Evolutionary conservation across 371 early-diverging fungal genomes (phyloP), one percentile per base, ranked within the genome.

Genomic region (Quaeritorhiza haematococci): DNA sequence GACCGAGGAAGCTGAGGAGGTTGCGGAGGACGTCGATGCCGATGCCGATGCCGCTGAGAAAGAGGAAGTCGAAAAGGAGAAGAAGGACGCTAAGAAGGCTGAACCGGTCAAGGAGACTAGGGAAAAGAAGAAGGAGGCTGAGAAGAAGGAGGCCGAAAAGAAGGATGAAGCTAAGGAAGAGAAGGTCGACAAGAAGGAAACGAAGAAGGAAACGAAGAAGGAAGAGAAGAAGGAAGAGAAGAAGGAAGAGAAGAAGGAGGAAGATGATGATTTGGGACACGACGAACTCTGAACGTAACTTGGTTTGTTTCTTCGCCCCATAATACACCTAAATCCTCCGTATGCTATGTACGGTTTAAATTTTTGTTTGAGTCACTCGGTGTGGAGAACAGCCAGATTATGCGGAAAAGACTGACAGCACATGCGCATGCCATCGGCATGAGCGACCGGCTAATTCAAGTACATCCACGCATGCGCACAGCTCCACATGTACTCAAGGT

Each of bases 11-110:
- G 46, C 10, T 21, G 26, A 19, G 8, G 26, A 24, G 46, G 46
- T 21, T 17, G 46, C 10, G 8, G 46, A 46, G 49, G 33, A 61
- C 10, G 72, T 65, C 43, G 72, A 53, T 23, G 59, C 58, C 49
- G 64, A 66, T 38, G 56, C 53, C 10, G 49, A 38, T 46, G 47
- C 49, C 52, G 35, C 38, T 2, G 56, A 56, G 19, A 58, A 21
- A 27, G 49, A 55, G 46, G 54, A 34, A 45, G 34, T 13, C 21
- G 34, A 54, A 53, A 54, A 8, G 3, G 53, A 33, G 4, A 34
- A 26, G 34, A 34, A 30, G 13, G 56, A 27, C 48, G 33, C 2
- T 10, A 45, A 6, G 21, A 8, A 8, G 8, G 46, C 8, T 19
- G 46, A 10, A 7, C n/a, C 46, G 17, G 23, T 24, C n/a, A 10